Evolutionary conservation across 768 basidiomycete genomes (phyloP).

Genomic region (Russula sp.): DNA sequence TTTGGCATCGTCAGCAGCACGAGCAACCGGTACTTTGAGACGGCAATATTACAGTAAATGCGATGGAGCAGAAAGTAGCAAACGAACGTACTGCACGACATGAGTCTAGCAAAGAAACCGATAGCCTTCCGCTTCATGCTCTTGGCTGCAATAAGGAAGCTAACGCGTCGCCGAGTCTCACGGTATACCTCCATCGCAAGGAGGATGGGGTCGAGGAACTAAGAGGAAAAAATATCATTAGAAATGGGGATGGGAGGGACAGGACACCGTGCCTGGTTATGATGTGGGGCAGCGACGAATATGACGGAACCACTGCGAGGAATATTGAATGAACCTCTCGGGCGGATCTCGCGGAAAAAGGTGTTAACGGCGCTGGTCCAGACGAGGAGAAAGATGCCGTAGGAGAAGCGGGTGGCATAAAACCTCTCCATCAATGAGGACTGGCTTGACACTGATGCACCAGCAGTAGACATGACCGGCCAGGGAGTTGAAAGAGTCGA

Average conservation of each 20-base stretch:
- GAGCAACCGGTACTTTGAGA: constrained; percentile 75
- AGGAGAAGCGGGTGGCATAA: constrained; percentile 30
- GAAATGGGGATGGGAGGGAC: constrained; percentile 1
- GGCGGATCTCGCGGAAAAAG: constrained; percentile 93
- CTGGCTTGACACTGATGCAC: not conserved
- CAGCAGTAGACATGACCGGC: not conserved
- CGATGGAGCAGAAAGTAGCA: not conserved
- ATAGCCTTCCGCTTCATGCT: constrained; percentile 76
- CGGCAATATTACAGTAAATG: not conserved
- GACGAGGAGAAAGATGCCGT: constrained; percentile 71
- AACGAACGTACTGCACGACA: constrained; percentile 72
- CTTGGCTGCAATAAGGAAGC: constrained; percentile 82
- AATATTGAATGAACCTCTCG: constrained; percentile 89
- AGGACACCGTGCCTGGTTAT: constrained; percentile 61
- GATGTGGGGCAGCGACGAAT: constrained; percentile 90
- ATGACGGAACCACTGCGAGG: constrained; percentile 85
- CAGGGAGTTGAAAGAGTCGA: not conserved
- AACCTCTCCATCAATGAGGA: constrained; percentile 5
- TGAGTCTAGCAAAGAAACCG: constrained; percentile 66
- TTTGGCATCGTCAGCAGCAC: constrained; percentile 82
- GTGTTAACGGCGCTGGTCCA: constrained; percentile 81
- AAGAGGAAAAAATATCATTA: constrained; percentile 6
- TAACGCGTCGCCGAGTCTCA: constrained; percentile 72
- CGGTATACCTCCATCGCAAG: constrained; percentile 76
- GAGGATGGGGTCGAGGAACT: constrained; percentile 91